These are phyloP conservation scores for Pythium grandisporangium DNA, from an alignment of 352 stramenopile species.

Conservation along the genomic window DNA sequence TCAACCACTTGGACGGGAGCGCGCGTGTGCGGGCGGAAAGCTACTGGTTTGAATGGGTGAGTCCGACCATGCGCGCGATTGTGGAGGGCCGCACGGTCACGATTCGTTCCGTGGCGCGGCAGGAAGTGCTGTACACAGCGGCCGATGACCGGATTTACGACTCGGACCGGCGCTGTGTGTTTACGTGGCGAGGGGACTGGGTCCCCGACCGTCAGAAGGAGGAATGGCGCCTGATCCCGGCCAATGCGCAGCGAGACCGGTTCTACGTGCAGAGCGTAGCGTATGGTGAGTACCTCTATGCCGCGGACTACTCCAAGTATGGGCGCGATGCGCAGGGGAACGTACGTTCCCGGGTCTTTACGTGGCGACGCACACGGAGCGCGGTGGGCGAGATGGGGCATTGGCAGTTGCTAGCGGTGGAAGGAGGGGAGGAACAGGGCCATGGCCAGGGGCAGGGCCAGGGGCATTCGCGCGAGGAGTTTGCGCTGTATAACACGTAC, in stretches of 20 bases:
- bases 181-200: slow-evolving; percentile 23
- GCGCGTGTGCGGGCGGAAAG: slow-evolving; percentile 8
- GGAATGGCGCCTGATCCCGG: slow-evolving; percentile 49
- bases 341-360: slow-evolving; percentile 47
- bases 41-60: slow-evolving; percentile 17
- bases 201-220: slow-evolving; percentile 25
- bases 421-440: no score
- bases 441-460: no score
- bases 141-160: slow-evolving; percentile 18
- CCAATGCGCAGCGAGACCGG: slow-evolving; percentile 38
- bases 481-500: slow-evolving; percentile 70
- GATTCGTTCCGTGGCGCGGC: slow-evolving; percentile 9
- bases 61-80: slow-evolving; percentile 18
- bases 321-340: slow-evolving; percentile 38
- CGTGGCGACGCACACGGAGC: slow-evolving; percentile 39
- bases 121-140: slow-evolving; percentile 19
- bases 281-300: slow-evolving; percentile 54
- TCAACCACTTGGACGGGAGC: slow-evolving; percentile 49
- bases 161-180: slow-evolving; percentile 23
- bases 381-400: slow-evolving; percentile 34
- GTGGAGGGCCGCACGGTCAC: slow-evolving; percentile 20
- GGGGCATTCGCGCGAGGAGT: slow-evolving; percentile 32
- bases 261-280: slow-evolving; percentile 56
- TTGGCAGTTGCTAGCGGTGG: slow-evolving; percentile 51
- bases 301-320: slow-evolving; percentile 63